Conservation (phyloP, 441 rosid genomes). For the Corymbia calophylla region DNA sequence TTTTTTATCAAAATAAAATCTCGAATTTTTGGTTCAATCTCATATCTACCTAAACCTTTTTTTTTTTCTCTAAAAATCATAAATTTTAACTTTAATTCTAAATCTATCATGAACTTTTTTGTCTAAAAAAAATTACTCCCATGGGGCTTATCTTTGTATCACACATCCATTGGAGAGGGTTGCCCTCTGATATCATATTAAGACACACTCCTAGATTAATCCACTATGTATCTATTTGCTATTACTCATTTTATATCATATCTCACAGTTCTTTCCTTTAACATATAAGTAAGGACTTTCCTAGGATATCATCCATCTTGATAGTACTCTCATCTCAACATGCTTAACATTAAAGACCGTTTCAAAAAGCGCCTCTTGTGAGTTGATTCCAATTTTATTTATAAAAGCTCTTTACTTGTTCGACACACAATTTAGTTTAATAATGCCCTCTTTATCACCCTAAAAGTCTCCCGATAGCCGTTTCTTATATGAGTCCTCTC, state of each 20-base stretch:
- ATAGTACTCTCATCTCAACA: background rate
- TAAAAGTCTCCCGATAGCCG: background rate
- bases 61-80: no score
- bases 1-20: no score
- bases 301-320: background rate
- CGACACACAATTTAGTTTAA: background rate
- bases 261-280: background rate
- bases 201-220: background rate
- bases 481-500: accelerated
- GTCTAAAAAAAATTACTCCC: no score
- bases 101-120: no score
- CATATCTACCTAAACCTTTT: no score
- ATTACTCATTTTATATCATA: no score
- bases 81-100: no score
- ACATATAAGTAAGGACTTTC: background rate
- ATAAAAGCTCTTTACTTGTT: background rate
- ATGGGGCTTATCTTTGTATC: background rate
- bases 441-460: background rate
- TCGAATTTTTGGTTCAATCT: no score
- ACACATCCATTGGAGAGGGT: background rate
- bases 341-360: background rate
- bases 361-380: background rate
- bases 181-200: background rate
- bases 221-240: background rate
- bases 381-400: background rate